These are phyloP conservation scores for Venturia oleaginea DNA, from an alignment of 2,329 filamentous ascomycete genomes.

Conservation along the genomic window DNA sequence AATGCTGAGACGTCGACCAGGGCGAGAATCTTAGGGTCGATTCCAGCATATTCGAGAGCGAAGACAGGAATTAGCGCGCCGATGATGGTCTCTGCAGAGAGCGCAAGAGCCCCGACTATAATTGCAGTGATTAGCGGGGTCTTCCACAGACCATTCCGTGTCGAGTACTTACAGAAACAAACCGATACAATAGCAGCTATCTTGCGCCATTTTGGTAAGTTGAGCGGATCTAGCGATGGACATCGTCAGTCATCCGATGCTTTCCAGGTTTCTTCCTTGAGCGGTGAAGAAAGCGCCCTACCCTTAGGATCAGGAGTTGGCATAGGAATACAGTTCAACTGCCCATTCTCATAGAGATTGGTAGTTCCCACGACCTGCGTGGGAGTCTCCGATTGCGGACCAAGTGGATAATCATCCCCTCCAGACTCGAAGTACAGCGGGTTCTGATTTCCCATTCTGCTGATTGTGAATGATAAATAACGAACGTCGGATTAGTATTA, in stretches of 20 bases:
- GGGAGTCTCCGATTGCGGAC: background rate
- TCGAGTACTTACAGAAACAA: constrained; percentile 16
- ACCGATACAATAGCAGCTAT: constrained; percentile 15
- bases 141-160: background rate
- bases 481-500: background rate
- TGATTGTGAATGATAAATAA: background rate
- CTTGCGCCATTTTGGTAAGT: constrained; percentile 16
- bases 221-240: constrained; percentile 17
- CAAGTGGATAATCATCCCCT: background rate
- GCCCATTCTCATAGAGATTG: constrained; percentile 14
- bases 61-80: constrained; percentile 25
- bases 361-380: constrained; percentile 13
- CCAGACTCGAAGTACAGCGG: background rate
- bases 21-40: constrained; percentile 17
- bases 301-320: constrained; percentile 14
- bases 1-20: constrained; percentile 4
- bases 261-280: background rate
- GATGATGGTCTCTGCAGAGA: constrained; percentile 23
- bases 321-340: constrained; percentile 10
- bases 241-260: background rate
- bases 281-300: background rate
- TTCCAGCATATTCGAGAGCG: constrained; percentile 21
- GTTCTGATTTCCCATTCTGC: background rate
- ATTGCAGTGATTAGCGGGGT: background rate
- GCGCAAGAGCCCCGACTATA: constrained; percentile 20